phyloP scores from a whole-genome alignment of 345 rosid genomes.

The Camelina hispida region DNA sequence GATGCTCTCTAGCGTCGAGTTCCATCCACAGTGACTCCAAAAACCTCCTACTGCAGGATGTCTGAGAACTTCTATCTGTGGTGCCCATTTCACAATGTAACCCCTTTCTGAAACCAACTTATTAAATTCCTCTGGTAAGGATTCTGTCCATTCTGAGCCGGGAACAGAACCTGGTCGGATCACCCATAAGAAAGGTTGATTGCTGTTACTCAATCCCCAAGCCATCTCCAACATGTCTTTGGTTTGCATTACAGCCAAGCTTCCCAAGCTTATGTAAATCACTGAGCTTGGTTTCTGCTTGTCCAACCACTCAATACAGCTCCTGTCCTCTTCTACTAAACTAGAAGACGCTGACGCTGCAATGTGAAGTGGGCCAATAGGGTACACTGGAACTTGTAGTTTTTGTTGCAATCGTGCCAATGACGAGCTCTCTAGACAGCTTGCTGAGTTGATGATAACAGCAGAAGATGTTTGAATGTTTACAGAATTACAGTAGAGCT shows the following conservation, averaged over 20 bases:
- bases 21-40: conserved; percentile 64
- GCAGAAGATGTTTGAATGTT: conserved; percentile 42
- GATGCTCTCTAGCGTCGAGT: conserved; percentile 54
- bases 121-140: conserved; percentile 43
- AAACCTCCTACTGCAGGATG: conserved; percentile 58
- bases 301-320: conserved; percentile 60
- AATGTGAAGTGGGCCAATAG: conserved; percentile 43
- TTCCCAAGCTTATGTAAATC: conserved; percentile 70
- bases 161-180: conserved; percentile 44
- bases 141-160: conserved; percentile 35
- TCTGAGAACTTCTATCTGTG: conserved; percentile 53
- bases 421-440: conserved; percentile 42
- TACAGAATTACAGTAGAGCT: conserved; percentile 19
- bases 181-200: conserved; percentile 59
- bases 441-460: conserved; percentile 39
- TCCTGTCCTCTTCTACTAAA: conserved; percentile 48
- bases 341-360: conserved; percentile 42
- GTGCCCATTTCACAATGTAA: conserved; percentile 57
- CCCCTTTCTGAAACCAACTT: conserved; percentile 45
- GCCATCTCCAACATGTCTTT: conserved; percentile 45
- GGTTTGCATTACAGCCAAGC: conserved; percentile 42
- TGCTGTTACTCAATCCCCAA: conserved; percentile 49
- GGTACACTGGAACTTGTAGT: conserved; percentile 42
- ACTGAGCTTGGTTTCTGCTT: conserved; percentile 51
- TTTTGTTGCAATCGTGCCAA: conserved; percentile 36